Percentiles rank a stretch among this genome's conserved stretches.
These are phyloP conservation scores for Naganishia vishniacii DNA, from an alignment of 768 basidiomycete species.

Conservation along the genomic window DNA sequence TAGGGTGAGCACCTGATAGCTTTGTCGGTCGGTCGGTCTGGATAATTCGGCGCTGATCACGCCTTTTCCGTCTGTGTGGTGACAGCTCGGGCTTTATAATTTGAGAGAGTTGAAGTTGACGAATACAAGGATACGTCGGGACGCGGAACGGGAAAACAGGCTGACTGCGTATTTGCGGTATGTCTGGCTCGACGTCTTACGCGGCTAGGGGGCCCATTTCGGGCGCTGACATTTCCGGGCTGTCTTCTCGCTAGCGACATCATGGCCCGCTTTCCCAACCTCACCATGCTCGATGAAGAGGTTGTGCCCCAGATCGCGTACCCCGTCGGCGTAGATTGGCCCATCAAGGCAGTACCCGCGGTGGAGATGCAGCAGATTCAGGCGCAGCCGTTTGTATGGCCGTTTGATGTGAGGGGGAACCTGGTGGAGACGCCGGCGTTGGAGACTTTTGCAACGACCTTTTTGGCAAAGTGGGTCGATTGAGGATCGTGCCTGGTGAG, in stretches of 20 bases:
- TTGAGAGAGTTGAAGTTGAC: slow-evolving; percentile 20
- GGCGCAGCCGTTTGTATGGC: slow-evolving; percentile 62
- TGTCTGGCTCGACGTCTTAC: slow-evolving; percentile 53
- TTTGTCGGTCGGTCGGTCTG: too few relatives aligned
- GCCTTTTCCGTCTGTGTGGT: too few relatives aligned
- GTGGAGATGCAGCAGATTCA: slow-evolving; percentile 38
- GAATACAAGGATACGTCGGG: slow-evolving; percentile 37
- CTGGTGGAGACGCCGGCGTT: slow-evolving; percentile 59
- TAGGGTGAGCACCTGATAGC: background rate
- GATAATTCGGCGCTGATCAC: too few relatives aligned
- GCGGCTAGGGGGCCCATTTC: too few relatives aligned
- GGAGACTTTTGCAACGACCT: slow-evolving; percentile 73
- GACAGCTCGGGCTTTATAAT: slow-evolving; percentile 13
- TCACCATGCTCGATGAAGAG: slow-evolving; percentile 78
- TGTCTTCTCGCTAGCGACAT: slow-evolving; percentile 59
- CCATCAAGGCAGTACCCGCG: slow-evolving; percentile 52
- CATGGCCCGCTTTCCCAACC: slow-evolving; percentile 68
- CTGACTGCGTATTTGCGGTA: slow-evolving; percentile 61
- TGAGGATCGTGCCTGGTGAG: slow-evolving; percentile 15
- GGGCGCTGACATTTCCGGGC: background rate
- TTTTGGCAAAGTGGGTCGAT: slow-evolving; percentile 50
- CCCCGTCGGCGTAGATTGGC: slow-evolving; percentile 61
- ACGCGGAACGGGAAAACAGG: slow-evolving; percentile 56
- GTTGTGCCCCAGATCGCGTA: slow-evolving; percentile 73
- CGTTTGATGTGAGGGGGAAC: slow-evolving; percentile 52